Evolutionary conservation across 805 yeast genomes (phyloP), one percentile per base, ranked within the genome.

Genomic region (Blastobotrys peoriensis): DNA sequence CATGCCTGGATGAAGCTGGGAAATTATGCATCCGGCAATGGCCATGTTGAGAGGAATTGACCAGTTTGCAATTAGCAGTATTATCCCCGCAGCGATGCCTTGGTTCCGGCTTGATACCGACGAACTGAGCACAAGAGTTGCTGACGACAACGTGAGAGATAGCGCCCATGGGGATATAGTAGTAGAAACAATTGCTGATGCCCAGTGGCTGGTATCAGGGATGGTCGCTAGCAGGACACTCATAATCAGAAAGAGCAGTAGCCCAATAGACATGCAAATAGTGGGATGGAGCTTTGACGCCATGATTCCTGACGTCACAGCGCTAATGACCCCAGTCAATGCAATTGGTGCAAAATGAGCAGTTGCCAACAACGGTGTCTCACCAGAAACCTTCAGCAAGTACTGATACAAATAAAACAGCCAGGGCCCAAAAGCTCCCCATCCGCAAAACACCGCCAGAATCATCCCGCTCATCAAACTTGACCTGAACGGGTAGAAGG

Each of bases 341-440:
- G 74, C 64, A 5, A 71, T 65, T 3, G 79, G 75, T 3, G 64
- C 54, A 43, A 70, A 62, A n/a, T 73, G 66, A 3, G 73, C 68
- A 49, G 77, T 63, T 49, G 79, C 56, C 54, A 63, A 64, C 53
- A 81, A 36, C 47, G 79, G 66, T 41, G 70, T 43, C 53, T 74
- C 71, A 6, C 67, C 57, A n/a, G 81, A 68, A 21, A 83, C 55
- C 43, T 76, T 74, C 43, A 75, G 54, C 23, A 74, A 53, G 39
- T 78, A 70, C 21, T 71, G 67, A 70, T 75, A 78, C 47, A 73
- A 74, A 61, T 81, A 83, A 55, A 68, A 82, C n/a, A 79, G 67
- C 79, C 84, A 82, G 21, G 82, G 68, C 2, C 91, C 88, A 64
- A 83, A 84, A 16, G 84, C 73, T 1, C 86, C 81, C 93, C 93